A percentile compares a stretch with the other conserved stretches of the same genome.
These are phyloP conservation scores for Backusella circina DNA, from an alignment of 192 early-diverging fungal genomes.

Conservation along the genomic window DNA sequence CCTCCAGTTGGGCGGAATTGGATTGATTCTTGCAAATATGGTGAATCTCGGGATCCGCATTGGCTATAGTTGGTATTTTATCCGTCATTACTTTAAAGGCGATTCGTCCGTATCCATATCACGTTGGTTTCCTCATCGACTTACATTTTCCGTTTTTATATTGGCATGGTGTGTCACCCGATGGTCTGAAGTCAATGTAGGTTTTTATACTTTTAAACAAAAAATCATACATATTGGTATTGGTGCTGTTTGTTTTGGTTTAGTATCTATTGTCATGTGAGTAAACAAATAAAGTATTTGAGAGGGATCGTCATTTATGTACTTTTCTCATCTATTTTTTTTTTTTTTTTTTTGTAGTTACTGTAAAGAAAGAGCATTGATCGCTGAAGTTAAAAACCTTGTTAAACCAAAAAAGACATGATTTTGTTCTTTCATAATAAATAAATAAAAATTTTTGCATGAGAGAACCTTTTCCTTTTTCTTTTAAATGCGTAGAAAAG, in stretches of 20 bases:
- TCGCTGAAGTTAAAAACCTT: conserved; percentile 9
- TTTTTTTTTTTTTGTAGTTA: background rate
- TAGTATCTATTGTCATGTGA: conserved; percentile 45
- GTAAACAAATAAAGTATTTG: background rate
- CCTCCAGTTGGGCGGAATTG: conserved; percentile 63
- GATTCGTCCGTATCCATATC: conserved; percentile 31
- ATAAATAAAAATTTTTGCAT: conserved; percentile 4
- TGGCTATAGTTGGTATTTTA: conserved; percentile 63
- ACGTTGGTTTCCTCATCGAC: conserved; percentile 39
- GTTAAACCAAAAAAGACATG: conserved; percentile 8
- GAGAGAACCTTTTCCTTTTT: background rate
- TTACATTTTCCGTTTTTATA: conserved; percentile 44
- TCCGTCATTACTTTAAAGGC: conserved; percentile 52
- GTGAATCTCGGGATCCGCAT: conserved; percentile 82
- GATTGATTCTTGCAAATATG: conserved; percentile 84
- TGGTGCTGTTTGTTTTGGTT: conserved; percentile 43
- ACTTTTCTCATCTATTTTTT: background rate
- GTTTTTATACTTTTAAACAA: conserved; percentile 46
- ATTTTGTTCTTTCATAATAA: too few species aligned
- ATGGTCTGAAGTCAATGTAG: conserved; percentile 48
- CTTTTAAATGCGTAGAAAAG: background rate
- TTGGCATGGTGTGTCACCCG: conserved; percentile 49
- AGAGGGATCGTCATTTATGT: background rate
- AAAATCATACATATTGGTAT: conserved; percentile 53
- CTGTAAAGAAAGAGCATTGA: conserved; percentile 21